Conservation (phyloP, 192 early-diverging fungal species). For the Coemansia sp. region DNA sequence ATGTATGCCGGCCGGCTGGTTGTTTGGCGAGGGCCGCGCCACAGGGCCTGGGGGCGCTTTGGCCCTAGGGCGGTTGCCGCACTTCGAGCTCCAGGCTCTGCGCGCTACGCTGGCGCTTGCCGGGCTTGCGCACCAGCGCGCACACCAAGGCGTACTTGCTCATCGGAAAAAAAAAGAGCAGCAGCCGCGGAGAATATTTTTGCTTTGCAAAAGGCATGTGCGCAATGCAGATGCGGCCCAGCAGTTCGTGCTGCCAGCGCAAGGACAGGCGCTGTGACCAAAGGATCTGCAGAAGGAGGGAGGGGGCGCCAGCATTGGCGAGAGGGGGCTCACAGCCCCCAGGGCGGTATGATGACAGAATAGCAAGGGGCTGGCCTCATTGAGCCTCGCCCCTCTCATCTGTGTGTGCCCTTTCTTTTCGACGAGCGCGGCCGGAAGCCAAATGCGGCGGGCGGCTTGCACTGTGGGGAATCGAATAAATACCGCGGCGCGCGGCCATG, state of each 20-base stretch:
- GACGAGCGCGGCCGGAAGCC: background rate
- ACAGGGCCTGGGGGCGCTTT: background rate
- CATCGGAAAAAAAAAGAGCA: constrained; percentile 7
- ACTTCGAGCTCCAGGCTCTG: background rate
- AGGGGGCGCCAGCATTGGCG: background rate
- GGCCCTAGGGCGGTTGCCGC: background rate
- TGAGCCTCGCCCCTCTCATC: background rate
- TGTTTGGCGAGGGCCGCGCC: background rate
- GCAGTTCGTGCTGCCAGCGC: background rate
- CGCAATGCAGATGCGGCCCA: constrained; percentile 8
- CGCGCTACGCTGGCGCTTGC: background rate
- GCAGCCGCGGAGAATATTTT: background rate
- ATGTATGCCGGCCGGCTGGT: background rate
- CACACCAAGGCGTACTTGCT: background rate
- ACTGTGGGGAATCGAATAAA: constrained; percentile 8
- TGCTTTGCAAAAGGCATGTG: constrained; percentile 9
- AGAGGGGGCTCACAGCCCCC: background rate
- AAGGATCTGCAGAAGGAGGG: background rate
- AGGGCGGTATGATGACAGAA: constrained; percentile 6
- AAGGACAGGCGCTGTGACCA: background rate
- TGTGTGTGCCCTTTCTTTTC: background rate
- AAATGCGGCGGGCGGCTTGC: background rate
- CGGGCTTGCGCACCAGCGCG: background rate
- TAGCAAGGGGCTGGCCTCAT: constrained; percentile 3
- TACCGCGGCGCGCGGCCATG: constrained; percentile 8